Base-by-base conservation (phyloP, 441 rosid genomes). In the Pelargonium fulgidum region DNA sequence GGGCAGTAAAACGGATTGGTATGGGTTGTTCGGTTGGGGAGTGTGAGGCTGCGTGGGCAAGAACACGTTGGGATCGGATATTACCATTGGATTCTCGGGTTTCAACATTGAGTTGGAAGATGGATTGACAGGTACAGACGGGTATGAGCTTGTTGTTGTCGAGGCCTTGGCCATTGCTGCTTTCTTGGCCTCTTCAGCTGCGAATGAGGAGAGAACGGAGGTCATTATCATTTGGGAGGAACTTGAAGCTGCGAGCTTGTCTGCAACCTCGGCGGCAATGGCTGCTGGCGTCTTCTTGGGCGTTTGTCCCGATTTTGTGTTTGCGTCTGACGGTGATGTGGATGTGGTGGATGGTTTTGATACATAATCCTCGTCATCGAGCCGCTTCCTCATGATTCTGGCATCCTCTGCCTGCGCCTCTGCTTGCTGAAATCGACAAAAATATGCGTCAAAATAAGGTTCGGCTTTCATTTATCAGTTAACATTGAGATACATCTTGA, bases 221-320 rank as follows among this genome's bases (percentile, higher is more conserved):
- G 85, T 93, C 99, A 89, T 91, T 61, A 91, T 93, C 86, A 93
- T 70, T 61, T 91, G 95, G 20, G 99, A 91, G 22, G 96, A 91
- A 79, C 85, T 87, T 4, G 97, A 93, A 26, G 99, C 92, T 29
- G 92, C 75, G 39, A 89, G 92, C 80, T 84, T 87, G 78, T 89
- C 96, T 33, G 97, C 95, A 74, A 91, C 93, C 90, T 91, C 93
- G 0, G 97, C 97, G 74, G 97, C 98, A 75, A 93, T 85, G 56
- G 87, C 87, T 54, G 99, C 95, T 70, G 97, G 87, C 0, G 89
- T 88, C 80, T 74, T 86, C 80, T 74, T 86, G 29, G 86, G 80
- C 6, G 87, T 74, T 72, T 88, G 85, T 69, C 81, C 87, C 62
- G 78, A 75, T 71, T 70, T 71, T 39, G 70, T 59, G 69, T 78